Conservation (phyloP, 1,139 yeast genomes). For the Candida labiduridarum region DNA sequence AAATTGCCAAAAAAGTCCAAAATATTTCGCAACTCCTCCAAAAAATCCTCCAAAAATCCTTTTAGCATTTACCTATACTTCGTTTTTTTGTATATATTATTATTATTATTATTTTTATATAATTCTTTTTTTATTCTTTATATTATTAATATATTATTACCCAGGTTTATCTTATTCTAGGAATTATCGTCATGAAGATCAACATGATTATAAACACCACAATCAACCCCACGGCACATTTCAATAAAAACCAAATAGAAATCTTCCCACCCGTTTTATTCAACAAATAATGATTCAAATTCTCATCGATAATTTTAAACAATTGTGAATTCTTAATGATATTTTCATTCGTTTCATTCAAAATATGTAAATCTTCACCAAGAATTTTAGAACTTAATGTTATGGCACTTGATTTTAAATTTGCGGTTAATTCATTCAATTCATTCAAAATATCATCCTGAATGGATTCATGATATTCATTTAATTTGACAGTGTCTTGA, state of each 20-base stretch:
- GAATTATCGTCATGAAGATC: conserved; percentile 29
- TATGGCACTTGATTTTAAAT: conserved; percentile 40
- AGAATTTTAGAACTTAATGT: conserved; percentile 35
- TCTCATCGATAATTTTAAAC: conserved; percentile 40
- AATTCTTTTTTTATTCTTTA: neutral
- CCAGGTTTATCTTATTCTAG: conserved; percentile 21
- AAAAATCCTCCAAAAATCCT: neutral
- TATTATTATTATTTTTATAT: neutral
- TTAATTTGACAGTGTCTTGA: conserved; percentile 17
- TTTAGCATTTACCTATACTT: neutral
- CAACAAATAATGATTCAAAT: conserved; percentile 36
- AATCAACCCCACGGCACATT: conserved; percentile 26
- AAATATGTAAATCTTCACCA: conserved; percentile 38
- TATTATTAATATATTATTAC: neutral
- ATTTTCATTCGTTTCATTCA: conserved; percentile 41
- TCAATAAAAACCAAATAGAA: conserved; percentile 38
- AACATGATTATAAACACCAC: conserved; percentile 31
- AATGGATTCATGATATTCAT: conserved; percentile 46
- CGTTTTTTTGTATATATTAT: conserved; percentile 1
- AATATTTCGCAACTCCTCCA: neutral
- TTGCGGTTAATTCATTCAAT: conserved; percentile 37
- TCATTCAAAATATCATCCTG: conserved; percentile 46
- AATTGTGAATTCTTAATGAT: conserved; percentile 38
- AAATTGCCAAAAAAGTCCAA: no score
- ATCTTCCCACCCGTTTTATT: conserved; percentile 45